phyloP scores from a whole-genome alignment of 1,284 basidiomycete genomes.

The Leccinum subatratum region DNA sequence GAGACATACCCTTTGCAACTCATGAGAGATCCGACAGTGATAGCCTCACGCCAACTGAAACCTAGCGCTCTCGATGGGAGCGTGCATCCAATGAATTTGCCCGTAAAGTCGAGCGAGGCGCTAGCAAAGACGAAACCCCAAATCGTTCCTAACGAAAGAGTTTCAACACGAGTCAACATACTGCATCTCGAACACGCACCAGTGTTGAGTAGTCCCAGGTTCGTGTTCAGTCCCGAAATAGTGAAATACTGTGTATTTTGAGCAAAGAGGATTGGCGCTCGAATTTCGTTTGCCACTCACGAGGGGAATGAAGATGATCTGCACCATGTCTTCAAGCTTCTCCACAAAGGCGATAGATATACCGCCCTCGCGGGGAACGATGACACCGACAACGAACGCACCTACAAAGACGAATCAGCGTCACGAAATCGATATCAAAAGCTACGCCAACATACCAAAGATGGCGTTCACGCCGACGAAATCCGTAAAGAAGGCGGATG shows the following conservation, averaged over 20 bases:
- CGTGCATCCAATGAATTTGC: constrained; percentile 78
- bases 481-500: constrained; percentile 89
- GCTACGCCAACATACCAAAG: constrained; percentile 51
- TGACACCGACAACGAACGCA: constrained; percentile 85
- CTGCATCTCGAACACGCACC: constrained; percentile 37
- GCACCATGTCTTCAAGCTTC: constrained; percentile 80
- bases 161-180: constrained; percentile 37
- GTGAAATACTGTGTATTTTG: constrained; percentile 68
- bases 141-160: constrained; percentile 61
- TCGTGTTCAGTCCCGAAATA: constrained; percentile 82
- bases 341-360: constrained; percentile 75
- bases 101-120: constrained; percentile 73
- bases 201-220: constrained; percentile 78
- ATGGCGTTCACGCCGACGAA: constrained; percentile 92
- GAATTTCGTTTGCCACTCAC: constrained; percentile 38
- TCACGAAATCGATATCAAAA: background rate
- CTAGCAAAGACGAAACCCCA: constrained; percentile 90
- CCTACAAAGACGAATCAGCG: constrained; percentile 45
- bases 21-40: constrained; percentile 89
- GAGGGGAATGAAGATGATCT: constrained; percentile 81
- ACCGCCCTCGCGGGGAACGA: constrained; percentile 86
- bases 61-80: constrained; percentile 65
- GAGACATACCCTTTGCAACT: constrained; percentile 81
- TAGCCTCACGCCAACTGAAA: constrained; percentile 77
- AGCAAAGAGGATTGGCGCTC: background rate